Evolutionary conservation across 805 yeast species (phyloP), one percentile per base, ranked within the genome.

Genomic region (Yueomyces sp.): DNA sequence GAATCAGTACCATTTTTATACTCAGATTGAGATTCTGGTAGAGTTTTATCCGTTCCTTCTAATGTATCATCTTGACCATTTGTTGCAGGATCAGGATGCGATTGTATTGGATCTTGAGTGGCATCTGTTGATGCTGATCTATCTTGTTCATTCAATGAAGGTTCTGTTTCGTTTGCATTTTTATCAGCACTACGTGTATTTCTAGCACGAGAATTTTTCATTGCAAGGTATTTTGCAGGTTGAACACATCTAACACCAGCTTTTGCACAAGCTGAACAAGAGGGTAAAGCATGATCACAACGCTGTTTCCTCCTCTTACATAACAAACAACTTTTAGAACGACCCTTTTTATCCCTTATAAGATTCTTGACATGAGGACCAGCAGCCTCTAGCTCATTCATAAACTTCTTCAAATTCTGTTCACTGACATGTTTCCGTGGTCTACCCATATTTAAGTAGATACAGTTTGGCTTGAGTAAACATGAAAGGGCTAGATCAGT

Each of bases 261-360:
- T 51, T 77, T 77, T 42, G 77, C 60, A 59, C 85, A 79, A 38
- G 78, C 77, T 4, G 84, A 74, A 52, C 85, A 79, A 40, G 76
- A 67, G 4, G 85, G 85, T 5, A 72, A 56, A 42, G 79, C 65
- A 46, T 77, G 83, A 50, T 79, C 84, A 59, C 85, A 79, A 50
- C 74, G 72, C 52, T 76, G 80, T 51, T 76, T 76, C 41, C 80
- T 59, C 53, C 72, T 70, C 49, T 75, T 77, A 46, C 81, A 76
- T 27, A 76, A 53, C 36, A 69, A 57, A 52, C 81, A 76, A 1
- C 79, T 71, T 4, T 78, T 72, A 7, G 79, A 74, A 43, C 81
- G 65, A 5, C 77, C 76, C 48, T 68, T 74, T 53, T 73, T 75
- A 47, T 73, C 77, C 30, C 52, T 51, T 31, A 61, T 44, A 34